These are phyloP conservation scores for Pseudocercospora pini-densiflorae DNA, from an alignment of 2,329 filamentous ascomycete species.

Conservation along the genomic window DNA sequence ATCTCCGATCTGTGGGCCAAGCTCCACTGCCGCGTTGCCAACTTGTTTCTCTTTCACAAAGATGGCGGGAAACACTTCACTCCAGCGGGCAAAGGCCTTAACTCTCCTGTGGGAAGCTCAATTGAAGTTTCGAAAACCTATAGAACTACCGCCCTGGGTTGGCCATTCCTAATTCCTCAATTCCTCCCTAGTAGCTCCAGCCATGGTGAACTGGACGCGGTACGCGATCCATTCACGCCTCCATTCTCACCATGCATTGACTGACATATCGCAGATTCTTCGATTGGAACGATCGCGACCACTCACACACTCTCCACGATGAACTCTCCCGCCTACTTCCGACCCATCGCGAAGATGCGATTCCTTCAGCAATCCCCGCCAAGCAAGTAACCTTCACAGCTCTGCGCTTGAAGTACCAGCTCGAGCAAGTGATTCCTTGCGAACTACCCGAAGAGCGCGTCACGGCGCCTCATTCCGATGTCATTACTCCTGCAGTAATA, in stretches of 20 bases:
- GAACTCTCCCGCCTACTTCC: conserved; percentile 62
- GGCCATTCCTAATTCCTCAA: not conserved
- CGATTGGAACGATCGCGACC: conserved; percentile 42
- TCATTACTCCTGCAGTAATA: conserved; percentile 82
- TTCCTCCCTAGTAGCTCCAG: not conserved
- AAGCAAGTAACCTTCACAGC: conserved; percentile 87
- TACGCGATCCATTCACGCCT: not conserved
- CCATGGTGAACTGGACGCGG: conserved; percentile 8
- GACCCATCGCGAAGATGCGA: conserved; percentile 58
- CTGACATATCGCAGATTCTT: conserved; percentile 15
- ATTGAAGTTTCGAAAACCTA: not conserved
- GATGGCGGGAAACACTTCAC: conserved; percentile 6
- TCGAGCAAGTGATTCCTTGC: conserved; percentile 87
- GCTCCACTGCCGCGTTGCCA: conserved; percentile 7
- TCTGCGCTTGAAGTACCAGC: conserved; percentile 84
- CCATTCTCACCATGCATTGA: not conserved
- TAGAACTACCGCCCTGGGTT: not conserved
- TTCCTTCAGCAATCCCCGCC: conserved; percentile 72
- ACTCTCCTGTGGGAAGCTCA: not conserved
- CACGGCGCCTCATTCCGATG: conserved; percentile 77
- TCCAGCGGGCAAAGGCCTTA: not conserved
- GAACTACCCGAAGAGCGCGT: conserved; percentile 79
- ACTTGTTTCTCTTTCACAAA: conserved; percentile 1
- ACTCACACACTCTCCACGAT: conserved; percentile 45
- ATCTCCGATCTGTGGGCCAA: not conserved